Evolutionary conservation across 2,329 filamentous ascomycete species (phyloP).

Genomic region (Aspergillus caelatus): DNA sequence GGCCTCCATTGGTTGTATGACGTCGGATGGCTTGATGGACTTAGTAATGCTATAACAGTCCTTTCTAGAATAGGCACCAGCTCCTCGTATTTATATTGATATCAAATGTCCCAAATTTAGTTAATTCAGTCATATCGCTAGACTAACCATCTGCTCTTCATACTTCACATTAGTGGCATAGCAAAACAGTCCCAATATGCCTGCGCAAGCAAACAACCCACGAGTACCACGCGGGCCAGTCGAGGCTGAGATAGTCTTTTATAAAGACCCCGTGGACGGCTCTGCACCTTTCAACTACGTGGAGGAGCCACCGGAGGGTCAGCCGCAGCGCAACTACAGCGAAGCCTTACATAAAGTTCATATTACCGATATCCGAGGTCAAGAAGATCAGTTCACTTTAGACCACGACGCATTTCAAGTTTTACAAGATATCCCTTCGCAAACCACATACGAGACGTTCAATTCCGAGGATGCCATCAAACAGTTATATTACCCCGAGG

Average conservation of each 20-base stretch:
- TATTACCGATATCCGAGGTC: constrained; percentile 73
- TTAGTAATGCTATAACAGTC: not conserved
- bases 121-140: not conserved
- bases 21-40: not conserved
- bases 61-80: not conserved
- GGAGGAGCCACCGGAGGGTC: constrained; percentile 62
- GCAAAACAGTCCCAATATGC: not conserved
- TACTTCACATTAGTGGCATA: not conserved
- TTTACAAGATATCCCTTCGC: constrained; percentile 59
- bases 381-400: constrained; percentile 64
- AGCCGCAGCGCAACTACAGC: constrained; percentile 67
- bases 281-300: constrained; percentile 68
- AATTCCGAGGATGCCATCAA: constrained; percentile 72
- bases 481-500: constrained; percentile 78
- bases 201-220: constrained; percentile 4
- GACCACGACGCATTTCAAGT: constrained; percentile 76
- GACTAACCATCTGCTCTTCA: not conserved
- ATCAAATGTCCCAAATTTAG: not conserved
- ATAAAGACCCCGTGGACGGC: constrained; percentile 61
- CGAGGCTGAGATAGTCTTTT: constrained; percentile 67
- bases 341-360: constrained; percentile 53
- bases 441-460: constrained; percentile 55
- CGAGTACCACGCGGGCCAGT: constrained; percentile 62
- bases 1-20: not conserved
- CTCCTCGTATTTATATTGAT: not conserved